phyloP scores from a whole-genome alignment of 495 filamentous ascomycete genomes.

The Penicillium verhagenii region DNA sequence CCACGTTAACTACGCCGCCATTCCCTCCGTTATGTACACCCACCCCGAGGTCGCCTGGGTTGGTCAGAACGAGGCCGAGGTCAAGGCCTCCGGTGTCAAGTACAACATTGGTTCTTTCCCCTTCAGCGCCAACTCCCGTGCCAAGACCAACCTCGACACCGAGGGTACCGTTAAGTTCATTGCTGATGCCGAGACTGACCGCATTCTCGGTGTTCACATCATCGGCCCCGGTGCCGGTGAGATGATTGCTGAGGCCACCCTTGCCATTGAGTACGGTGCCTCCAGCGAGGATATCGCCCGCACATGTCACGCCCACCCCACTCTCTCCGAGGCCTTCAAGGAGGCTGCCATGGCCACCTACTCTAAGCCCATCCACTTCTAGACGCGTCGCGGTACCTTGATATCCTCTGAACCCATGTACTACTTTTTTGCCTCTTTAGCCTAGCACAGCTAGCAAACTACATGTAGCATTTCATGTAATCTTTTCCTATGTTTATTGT shows the following conservation, averaged over 20 bases:
- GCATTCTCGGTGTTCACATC: constrained; percentile 94
- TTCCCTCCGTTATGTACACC: constrained; percentile 99
- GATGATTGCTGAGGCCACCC: constrained; percentile 97
- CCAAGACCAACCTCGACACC: constrained; percentile 97
- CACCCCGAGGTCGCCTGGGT: constrained; percentile 99
- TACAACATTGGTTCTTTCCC: constrained; percentile 93
- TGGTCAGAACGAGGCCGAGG: constrained; percentile 93
- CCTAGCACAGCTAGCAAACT: constrained; percentile 43
- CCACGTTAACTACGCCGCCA: constrained; percentile 98
- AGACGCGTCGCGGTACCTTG: constrained; percentile 35
- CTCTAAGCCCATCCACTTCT: constrained; percentile 95
- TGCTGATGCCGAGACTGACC: constrained; percentile 93
- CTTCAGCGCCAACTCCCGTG: constrained; percentile 94
- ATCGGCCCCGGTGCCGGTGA: constrained; percentile 94
- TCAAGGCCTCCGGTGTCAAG: constrained; percentile 84
- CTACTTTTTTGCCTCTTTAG: constrained; percentile 35
- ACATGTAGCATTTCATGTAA: constrained; percentile 49
- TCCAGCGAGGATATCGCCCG: constrained; percentile 92
- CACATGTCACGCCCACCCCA: constrained; percentile 96
- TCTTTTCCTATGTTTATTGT: constrained; percentile 32
- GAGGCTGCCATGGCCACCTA: constrained; percentile 99
- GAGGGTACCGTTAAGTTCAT: constrained; percentile 98
- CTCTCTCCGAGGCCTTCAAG: constrained; percentile 96
- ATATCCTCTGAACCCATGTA: constrained; percentile 35
- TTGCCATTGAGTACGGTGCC: constrained; percentile 95